Evolutionary conservation across 495 filamentous ascomycete species (phyloP).

Genomic region (Aspergillus heteromorphus): DNA sequence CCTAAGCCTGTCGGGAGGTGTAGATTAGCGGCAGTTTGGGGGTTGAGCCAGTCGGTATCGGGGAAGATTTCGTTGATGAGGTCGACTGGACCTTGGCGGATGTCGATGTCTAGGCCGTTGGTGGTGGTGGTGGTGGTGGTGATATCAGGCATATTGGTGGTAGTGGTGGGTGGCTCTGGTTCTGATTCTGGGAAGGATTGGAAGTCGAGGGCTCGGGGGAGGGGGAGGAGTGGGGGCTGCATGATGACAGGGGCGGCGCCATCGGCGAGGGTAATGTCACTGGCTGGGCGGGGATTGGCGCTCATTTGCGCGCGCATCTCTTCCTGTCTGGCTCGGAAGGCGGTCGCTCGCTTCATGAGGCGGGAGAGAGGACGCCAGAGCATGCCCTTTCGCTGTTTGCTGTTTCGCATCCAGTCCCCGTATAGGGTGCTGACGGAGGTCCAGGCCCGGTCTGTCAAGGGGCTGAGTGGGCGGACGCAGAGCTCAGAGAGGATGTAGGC

Average conservation of each 20-base stretch:
- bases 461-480: conserved; percentile 61
- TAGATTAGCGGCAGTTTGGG: conserved; percentile 4
- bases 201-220: conserved; percentile 7
- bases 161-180: too few species aligned
- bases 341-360: conserved; percentile 60
- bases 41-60: conserved; percentile 20
- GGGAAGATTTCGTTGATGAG: conserved; percentile 30
- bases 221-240: conserved; percentile 3
- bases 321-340: conserved; percentile 29
- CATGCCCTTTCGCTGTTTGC: conserved; percentile 54
- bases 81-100: conserved; percentile 25
- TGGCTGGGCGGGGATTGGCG: conserved; percentile 1
- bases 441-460: conserved; percentile 79
- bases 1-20: not conserved
- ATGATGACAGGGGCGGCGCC: conserved; percentile 3
- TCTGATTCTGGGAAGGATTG: too few species aligned
- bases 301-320: conserved; percentile 24
- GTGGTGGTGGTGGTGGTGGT: too few species aligned
- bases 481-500: conserved; percentile 71
- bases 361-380: conserved; percentile 72
- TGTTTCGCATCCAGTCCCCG: conserved; percentile 43
- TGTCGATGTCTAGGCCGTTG: conserved; percentile 29
- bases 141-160: too few species aligned
- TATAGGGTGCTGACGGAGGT: conserved; percentile 60
- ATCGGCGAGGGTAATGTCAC: conserved; percentile 11